Conservation (phyloP, 225 moss, liverwort and hornwort genomes). For the Bryoerythrophyllum caledonicum region DNA sequence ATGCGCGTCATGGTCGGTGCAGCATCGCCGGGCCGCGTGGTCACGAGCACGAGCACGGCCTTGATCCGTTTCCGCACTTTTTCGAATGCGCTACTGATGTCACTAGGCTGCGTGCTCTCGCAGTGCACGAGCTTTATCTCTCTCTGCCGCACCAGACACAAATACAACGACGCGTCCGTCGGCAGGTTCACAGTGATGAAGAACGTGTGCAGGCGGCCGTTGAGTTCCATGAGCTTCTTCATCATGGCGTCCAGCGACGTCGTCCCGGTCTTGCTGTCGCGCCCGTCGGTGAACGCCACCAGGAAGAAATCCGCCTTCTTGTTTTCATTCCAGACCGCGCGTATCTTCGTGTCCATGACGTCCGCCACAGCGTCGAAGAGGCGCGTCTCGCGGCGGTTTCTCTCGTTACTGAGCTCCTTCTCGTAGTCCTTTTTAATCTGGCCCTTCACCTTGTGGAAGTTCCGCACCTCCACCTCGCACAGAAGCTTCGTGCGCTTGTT, state of each 20-base stretch:
- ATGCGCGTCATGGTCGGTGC: not conserved
- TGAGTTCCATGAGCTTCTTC: not conserved
- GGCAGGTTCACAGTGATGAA: constrained; percentile 13
- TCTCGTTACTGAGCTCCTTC: not conserved
- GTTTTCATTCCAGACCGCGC: not conserved
- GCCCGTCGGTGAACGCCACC: constrained; percentile 17
- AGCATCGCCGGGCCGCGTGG: not conserved
- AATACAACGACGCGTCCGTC: not conserved
- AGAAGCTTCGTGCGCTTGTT: constrained; percentile 1
- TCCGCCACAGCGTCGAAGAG: constrained; percentile 20
- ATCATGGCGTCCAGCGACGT: not conserved
- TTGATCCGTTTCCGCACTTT: not conserved
- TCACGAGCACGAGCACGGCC: not conserved
- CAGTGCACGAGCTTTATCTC: not conserved
- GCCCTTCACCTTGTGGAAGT: not conserved
- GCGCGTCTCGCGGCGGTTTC: not conserved
- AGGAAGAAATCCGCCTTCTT: constrained; percentile 17
- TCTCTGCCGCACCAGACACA: not conserved
- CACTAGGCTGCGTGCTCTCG: constrained; percentile 4
- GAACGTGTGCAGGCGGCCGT: constrained; percentile 20
- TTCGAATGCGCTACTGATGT: constrained; percentile 6
- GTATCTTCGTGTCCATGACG: constrained; percentile 11
- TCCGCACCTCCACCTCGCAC: not conserved
- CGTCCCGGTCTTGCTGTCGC: not conserved
- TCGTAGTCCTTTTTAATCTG: not conserved